A percentile compares a stretch with the other conserved stretches of the same genome.
Conservation (phyloP, 805 yeast genomes). For the Metschnikowia matae region DNA sequence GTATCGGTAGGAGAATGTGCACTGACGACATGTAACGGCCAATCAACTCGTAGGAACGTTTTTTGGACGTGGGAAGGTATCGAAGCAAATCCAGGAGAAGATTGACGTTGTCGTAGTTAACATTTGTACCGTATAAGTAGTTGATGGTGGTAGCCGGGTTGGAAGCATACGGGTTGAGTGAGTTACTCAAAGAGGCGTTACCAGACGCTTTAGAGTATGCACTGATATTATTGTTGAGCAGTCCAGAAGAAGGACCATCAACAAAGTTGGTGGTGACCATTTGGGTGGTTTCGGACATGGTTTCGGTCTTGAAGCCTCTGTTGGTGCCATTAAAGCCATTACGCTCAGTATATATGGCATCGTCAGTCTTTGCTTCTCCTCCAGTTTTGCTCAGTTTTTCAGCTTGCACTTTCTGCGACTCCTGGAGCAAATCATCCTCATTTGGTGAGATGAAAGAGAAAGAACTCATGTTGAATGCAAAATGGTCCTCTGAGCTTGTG, state of each 20-base stretch:
- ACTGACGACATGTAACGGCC: constrained; percentile 49
- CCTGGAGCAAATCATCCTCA: neutral
- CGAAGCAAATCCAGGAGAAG: constrained; percentile 35
- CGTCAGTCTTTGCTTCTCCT: neutral
- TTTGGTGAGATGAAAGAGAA: constrained; percentile 15
- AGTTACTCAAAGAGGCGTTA: constrained; percentile 12
- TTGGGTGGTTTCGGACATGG: neutral
- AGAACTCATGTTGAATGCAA: constrained; percentile 32
- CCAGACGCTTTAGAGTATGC: neutral
- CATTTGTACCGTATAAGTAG: constrained; percentile 38
- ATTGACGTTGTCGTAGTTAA: constrained; percentile 32
- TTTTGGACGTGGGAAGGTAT: constrained; percentile 42
- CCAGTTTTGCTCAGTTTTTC: neutral
- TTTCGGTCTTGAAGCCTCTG: neutral
- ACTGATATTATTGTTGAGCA: constrained; percentile 1
- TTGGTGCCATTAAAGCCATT: constrained; percentile 6
- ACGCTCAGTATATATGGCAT: neutral
- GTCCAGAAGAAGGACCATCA: constrained; percentile 13
- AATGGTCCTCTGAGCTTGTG: constrained; percentile 24
- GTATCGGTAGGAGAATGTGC: constrained; percentile 52
- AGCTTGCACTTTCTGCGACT: neutral
- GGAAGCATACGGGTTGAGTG: constrained; percentile 28
- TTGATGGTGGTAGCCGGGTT: constrained; percentile 33
- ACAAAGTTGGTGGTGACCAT: constrained; percentile 16
- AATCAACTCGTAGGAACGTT: constrained; percentile 44